Percentiles rank a stretch among this genome's conserved stretches.
Evolutionary conservation across 495 filamentous ascomycete species (phyloP).

Genomic region (Penicillium paradoxum): DNA sequence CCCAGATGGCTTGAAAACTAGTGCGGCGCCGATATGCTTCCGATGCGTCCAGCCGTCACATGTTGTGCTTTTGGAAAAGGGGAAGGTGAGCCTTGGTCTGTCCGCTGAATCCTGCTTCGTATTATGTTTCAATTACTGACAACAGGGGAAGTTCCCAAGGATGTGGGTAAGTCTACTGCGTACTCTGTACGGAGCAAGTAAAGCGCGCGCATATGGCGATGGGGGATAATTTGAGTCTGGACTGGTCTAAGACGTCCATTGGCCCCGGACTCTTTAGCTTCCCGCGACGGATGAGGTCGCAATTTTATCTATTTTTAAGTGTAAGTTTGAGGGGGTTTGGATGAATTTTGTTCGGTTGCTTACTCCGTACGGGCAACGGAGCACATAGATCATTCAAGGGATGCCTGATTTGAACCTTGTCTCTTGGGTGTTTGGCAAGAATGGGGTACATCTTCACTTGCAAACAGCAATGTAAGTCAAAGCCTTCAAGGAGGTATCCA

Average conservation of each 20-base stretch:
- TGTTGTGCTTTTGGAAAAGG: neutral
- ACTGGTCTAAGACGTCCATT: conserved; percentile 6
- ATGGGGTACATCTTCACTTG: conserved; percentile 4
- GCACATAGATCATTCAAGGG: neutral
- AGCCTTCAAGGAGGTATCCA: neutral
- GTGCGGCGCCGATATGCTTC: conserved; percentile 7
- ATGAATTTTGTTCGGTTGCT: neutral
- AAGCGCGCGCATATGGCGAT: conserved; percentile 10
- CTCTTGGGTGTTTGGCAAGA: neutral
- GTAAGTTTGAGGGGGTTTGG: neutral
- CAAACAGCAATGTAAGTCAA: conserved; percentile 2
- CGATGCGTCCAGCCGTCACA: conserved; percentile 13
- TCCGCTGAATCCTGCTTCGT: neutral
- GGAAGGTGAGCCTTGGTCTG: neutral
- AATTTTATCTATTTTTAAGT: conserved; percentile 6
- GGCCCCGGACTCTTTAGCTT: conserved; percentile 5
- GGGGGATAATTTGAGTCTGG: conserved; percentile 4
- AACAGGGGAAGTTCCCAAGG: neutral
- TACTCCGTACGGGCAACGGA: neutral
- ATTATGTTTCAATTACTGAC: conserved; percentile 8
- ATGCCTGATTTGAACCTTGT: neutral
- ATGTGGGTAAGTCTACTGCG: neutral
- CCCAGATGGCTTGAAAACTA: conserved; percentile 23
- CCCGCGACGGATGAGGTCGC: neutral
- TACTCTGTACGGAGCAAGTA: neutral